These are phyloP conservation scores for Coelastrella sp. DNA, from an alignment of 139 green algal genomes.

Conservation along the genomic window DNA sequence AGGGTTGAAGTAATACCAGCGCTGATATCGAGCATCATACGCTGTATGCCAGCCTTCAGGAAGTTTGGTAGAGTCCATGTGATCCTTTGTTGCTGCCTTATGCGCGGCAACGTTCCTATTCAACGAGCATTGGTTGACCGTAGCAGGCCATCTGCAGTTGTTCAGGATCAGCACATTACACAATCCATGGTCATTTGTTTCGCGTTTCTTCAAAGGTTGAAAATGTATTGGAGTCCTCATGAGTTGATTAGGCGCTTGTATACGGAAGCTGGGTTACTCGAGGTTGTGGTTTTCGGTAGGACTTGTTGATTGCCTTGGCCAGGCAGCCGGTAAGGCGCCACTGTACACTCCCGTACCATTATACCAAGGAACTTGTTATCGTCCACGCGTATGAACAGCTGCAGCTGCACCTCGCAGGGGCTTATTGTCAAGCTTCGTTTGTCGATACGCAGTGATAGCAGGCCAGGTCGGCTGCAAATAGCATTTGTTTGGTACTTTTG, in stretches of 20 bases:
- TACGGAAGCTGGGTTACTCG: too few species aligned
- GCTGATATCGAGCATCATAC: background rate
- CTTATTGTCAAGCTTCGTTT: background rate
- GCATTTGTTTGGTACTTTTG: background rate
- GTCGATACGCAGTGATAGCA: background rate
- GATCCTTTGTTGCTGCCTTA: too few species aligned
- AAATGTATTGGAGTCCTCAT: too few species aligned
- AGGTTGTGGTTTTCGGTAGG: background rate
- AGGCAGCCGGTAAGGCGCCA: background rate
- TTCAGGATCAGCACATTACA: too few species aligned
- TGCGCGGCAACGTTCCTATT: too few species aligned
- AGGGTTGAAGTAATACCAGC: constrained; percentile 52
- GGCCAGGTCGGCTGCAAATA: background rate
- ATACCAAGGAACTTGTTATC: background rate
- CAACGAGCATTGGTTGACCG: too few species aligned
- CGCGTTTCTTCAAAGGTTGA: too few species aligned
- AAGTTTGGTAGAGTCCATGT: too few species aligned
- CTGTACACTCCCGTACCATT: background rate
- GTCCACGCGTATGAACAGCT: constrained; percentile 1
- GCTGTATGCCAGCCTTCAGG: constrained; percentile 47
- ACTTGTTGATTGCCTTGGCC: too few species aligned
- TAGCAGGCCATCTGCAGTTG: too few species aligned
- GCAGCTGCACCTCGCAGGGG: background rate
- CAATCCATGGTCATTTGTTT: too few species aligned
- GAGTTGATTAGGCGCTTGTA: too few species aligned